Base-by-base conservation (phyloP, 306 rosid genomes). In the Boehmeria nivea region DNA sequence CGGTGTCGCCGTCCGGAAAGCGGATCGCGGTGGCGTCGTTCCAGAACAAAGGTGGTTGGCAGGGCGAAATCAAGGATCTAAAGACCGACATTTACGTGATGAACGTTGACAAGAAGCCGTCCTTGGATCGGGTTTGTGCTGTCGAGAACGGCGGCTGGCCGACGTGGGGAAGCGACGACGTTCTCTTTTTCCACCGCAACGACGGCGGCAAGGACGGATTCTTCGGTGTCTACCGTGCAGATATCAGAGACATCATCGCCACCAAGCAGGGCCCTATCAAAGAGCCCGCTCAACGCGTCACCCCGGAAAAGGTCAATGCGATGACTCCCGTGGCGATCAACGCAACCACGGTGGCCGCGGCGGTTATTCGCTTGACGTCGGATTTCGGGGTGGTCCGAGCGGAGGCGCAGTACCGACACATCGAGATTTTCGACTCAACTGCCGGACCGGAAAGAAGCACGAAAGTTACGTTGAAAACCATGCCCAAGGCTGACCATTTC, bases 181-280 rank as follows among this genome's bases (percentile, higher is more conserved):
- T 54, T 19, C 13, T 54, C 18, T 54, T 54, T 36, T 54, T 54
- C 43, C 59, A 54, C 26, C 59, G 59, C 59, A 54, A 54, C 20
- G 44, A 22, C 10, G 43, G 24, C 6, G 24, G 16, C 3, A 31
- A 31, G 1, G 24, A 33, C 36, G 59, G 59, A 17, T 31, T 54
- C 16, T 54, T 54, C 22, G 59, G 59, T 7, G 59, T 54, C 8
- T 54, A 16, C 59, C 13, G 59, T 2, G 43, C 43, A 6, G 44
- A 54, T 19, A 34, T 54, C 13, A 18, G 43, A 12, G 12, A 33
- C 14, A 21, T 22, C 6, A n/a, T n/a, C n/a, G n/a, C n/a, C n/a
- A 31, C 8, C 36, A 16, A 21, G 19, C 6, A 28, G 5, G 39
- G 25, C 3, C 26, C 15, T 1, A 6, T 39, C 3, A 1, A 40